phyloP scores from a whole-genome alignment of 2,329 filamentous ascomycete species.

The Elsinoe necatrix region DNA sequence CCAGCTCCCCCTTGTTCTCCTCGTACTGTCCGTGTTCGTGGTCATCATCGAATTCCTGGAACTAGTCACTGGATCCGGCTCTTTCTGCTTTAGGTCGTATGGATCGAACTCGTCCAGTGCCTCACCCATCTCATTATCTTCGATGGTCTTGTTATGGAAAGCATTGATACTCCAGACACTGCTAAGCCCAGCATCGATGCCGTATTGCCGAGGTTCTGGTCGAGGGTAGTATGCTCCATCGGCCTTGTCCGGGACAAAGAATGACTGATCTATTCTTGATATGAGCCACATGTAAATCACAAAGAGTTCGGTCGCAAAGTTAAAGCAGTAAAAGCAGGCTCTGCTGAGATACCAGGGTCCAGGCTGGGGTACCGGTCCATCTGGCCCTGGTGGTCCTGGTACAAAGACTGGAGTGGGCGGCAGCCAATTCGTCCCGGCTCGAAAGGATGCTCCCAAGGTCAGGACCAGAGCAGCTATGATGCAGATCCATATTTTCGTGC shows the following conservation, averaged over 20 bases:
- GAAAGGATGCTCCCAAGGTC: slow-evolving; percentile 60
- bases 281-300: slow-evolving; percentile 60
- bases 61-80: background rate
- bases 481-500: slow-evolving; percentile 59
- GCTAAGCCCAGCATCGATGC: background rate
- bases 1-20: slow-evolving; percentile 8
- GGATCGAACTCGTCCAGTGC: background rate
- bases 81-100: background rate
- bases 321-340: slow-evolving; percentile 70
- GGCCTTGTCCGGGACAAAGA: slow-evolving; percentile 65
- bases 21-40: background rate
- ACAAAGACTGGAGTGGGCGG: slow-evolving; percentile 35
- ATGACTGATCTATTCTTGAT: slow-evolving; percentile 63
- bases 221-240: slow-evolving; percentile 36
- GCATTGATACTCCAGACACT: background rate
- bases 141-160: background rate
- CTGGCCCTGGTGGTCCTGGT: slow-evolving; percentile 8
- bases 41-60: slow-evolving; percentile 12
- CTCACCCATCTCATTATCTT: background rate
- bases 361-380: slow-evolving; percentile 29
- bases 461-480: slow-evolving; percentile 52
- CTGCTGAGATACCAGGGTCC: slow-evolving; percentile 65
- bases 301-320: slow-evolving; percentile 64
- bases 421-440: slow-evolving; percentile 52
- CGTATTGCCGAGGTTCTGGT: slow-evolving; percentile 13